Conservation (phyloP, 495 filamentous ascomycete genomes). For the Halenospora varia region DNA sequence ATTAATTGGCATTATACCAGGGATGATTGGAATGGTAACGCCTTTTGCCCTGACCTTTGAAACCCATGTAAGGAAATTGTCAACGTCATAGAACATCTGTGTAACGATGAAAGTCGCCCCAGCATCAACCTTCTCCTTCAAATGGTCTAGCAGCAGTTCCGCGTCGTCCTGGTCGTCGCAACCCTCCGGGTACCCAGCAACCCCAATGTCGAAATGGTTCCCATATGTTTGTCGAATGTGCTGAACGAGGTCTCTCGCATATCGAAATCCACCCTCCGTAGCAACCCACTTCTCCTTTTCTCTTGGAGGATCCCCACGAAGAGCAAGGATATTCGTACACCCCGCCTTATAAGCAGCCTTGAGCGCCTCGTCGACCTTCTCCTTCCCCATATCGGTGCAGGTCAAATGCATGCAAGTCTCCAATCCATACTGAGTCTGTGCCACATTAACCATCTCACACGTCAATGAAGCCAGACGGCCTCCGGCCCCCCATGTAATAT, state of each 20-base stretch:
- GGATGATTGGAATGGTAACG: slow-evolving; percentile 86
- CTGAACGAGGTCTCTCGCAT: slow-evolving; percentile 89
- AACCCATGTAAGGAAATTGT: slow-evolving; percentile 91
- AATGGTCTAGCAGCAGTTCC: slow-evolving; percentile 79
- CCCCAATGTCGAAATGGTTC: slow-evolving; percentile 95
- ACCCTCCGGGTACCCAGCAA: slow-evolving; percentile 96
- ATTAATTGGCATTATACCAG: slow-evolving; percentile 98
- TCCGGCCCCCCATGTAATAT: slow-evolving; percentile 98
- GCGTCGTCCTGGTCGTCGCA: slow-evolving; percentile 87
- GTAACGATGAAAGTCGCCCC: slow-evolving; percentile 93
- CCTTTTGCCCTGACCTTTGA: slow-evolving; percentile 76
- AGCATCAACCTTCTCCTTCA: slow-evolving; percentile 97
- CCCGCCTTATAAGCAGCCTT: slow-evolving; percentile 88
- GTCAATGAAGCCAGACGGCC: slow-evolving; percentile 87
- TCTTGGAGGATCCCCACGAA: slow-evolving; percentile 91
- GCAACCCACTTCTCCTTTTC: slow-evolving; percentile 94
- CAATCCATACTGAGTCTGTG: slow-evolving; percentile 92
- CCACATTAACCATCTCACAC: slow-evolving; percentile 95
- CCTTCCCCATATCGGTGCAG: slow-evolving; percentile 94
- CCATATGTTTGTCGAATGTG: slow-evolving; percentile 89
- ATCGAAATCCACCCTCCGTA: slow-evolving; percentile 78
- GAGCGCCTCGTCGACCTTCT: slow-evolving; percentile 86
- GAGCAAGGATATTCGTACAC: slow-evolving; percentile 95
- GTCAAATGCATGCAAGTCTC: slow-evolving; percentile 99
- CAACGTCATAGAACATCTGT: slow-evolving; percentile 99